phyloP scores from a whole-genome alignment of 2,329 filamentous ascomycete genomes.

The Fusarium marasasianum region DNA sequence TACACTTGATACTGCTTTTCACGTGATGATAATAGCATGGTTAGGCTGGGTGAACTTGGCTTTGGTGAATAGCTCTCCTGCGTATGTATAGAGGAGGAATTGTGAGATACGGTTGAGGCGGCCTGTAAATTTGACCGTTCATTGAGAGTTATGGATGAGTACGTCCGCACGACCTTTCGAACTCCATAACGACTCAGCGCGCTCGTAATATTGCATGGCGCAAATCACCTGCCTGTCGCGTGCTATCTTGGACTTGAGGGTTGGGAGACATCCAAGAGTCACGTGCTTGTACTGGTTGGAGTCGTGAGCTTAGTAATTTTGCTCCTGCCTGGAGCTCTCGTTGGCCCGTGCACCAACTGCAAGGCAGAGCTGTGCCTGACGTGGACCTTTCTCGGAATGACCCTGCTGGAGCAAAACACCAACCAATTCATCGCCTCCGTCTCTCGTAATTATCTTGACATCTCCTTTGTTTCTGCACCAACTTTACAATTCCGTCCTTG shows the following conservation, averaged over 20 bases:
- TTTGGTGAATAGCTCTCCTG: neutral
- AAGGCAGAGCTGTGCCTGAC: conserved; percentile 58
- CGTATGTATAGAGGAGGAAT: neutral
- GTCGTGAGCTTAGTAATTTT: conserved; percentile 35
- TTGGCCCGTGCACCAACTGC: conserved; percentile 43
- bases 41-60: neutral
- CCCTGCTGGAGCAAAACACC: conserved; percentile 44
- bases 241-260: neutral
- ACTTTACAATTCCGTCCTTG: conserved; percentile 5
- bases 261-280: neutral
- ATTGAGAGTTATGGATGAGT: too few species aligned
- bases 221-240: neutral
- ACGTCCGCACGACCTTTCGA: neutral
- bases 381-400: conserved; percentile 52
- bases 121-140: neutral
- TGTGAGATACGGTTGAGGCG: too few species aligned
- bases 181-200: neutral
- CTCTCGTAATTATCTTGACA: conserved; percentile 19
- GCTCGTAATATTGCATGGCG: neutral
- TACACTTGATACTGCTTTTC: neutral
- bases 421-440: conserved; percentile 29
- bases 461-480: conserved; percentile 16
- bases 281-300: neutral
- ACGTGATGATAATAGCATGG: neutral
- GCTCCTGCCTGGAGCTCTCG: conserved; percentile 36